A percentile compares a stretch with the other conserved stretches of the same genome.
These are phyloP conservation scores for Globisporangium middletonii DNA, from an alignment of 352 stramenopile genomes.

Conservation along the genomic window DNA sequence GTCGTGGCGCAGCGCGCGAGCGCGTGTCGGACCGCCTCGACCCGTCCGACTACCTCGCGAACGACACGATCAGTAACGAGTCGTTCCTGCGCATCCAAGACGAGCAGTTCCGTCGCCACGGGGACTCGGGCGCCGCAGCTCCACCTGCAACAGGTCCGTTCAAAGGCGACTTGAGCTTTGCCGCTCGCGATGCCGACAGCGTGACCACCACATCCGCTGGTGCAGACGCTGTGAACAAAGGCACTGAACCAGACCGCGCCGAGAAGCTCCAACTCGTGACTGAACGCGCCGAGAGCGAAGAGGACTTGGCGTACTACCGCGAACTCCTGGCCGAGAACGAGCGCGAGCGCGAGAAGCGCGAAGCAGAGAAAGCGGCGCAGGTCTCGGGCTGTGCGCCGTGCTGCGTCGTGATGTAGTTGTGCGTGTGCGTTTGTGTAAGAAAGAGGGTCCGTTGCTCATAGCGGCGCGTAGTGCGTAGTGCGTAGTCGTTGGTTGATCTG, in stretches of 20 bases:
- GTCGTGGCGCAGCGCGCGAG: slow-evolving; percentile 14
- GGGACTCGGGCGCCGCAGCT: slow-evolving; percentile 14
- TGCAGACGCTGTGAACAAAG: background rate
- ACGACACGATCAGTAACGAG: slow-evolving; percentile 73
- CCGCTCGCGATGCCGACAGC: slow-evolving; percentile 4
- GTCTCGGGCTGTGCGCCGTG: slow-evolving; percentile 47
- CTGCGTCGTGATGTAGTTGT: slow-evolving; percentile 40
- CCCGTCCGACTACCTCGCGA: slow-evolving; percentile 51
- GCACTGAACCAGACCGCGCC: background rate
- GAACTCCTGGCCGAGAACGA: slow-evolving; percentile 37
- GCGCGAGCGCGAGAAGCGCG: slow-evolving; percentile 19
- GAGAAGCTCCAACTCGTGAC: slow-evolving; percentile 3
- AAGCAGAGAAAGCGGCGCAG: slow-evolving; percentile 20
- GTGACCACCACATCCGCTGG: background rate
- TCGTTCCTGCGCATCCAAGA: slow-evolving; percentile 46
- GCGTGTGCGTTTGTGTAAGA: background rate
- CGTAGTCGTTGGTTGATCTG: background rate
- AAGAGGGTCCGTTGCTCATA: too few relatives aligned
- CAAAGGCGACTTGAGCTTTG: slow-evolving; percentile 45
- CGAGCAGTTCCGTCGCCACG: slow-evolving; percentile 16
- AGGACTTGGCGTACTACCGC: slow-evolving; percentile 47
- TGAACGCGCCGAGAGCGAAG: slow-evolving; percentile 18
- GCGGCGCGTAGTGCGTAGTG: too few relatives aligned
- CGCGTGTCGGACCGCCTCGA: slow-evolving; percentile 29
- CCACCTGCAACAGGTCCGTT: slow-evolving; percentile 27